Conservation (phyloP, 352 stramenopile species). For the Phytopythium litorale region DNA sequence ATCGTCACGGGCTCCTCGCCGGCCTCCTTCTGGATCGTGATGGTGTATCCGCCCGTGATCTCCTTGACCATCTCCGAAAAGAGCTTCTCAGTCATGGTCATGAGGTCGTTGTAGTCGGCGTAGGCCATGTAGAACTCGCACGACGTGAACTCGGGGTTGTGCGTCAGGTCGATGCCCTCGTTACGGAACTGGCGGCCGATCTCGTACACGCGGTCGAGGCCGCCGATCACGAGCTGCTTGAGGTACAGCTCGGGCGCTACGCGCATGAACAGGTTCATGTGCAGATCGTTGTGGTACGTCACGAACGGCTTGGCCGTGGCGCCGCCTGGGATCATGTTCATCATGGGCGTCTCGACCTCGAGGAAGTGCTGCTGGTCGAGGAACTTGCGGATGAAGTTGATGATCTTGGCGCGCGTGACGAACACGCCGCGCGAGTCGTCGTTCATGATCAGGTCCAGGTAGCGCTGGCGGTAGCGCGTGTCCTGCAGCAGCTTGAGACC, state of each 20-base stretch:
- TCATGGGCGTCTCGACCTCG: constrained; percentile 98
- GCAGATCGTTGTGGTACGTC: constrained; percentile 96
- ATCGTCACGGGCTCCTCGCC: constrained; percentile 82
- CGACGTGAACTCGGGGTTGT: constrained; percentile 99
- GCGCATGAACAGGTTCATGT: constrained; percentile 96
- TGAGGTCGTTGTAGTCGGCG: constrained; percentile 98
- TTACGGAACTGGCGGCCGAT: constrained; percentile 99
- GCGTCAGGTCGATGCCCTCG: constrained; percentile 96
- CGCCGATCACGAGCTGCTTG: constrained; percentile 97
- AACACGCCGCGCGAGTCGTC: constrained; percentile 92
- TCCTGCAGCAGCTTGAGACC: constrained; percentile 69
- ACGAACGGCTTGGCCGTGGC: constrained; percentile 97
- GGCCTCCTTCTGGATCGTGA: constrained; percentile 89
- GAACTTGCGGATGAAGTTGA: constrained; percentile 91
- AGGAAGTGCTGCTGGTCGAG: constrained; percentile 95
- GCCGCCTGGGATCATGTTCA: constrained; percentile 94
- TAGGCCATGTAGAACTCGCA: constrained; percentile 99
- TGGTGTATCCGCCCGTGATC: constrained; percentile 83
- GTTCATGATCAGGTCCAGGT: constrained; percentile 98
- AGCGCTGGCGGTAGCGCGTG: constrained; percentile 89
- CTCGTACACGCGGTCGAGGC: constrained; percentile 98
- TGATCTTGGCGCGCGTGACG: constrained; percentile 91
- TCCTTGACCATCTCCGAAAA: constrained; percentile 90
- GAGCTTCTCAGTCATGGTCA: constrained; percentile 95
- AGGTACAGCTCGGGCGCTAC: constrained; percentile 98